phyloP scores from a whole-genome alignment of 2,329 filamentous ascomycete species.

The Lomentospora prolificans region DNA sequence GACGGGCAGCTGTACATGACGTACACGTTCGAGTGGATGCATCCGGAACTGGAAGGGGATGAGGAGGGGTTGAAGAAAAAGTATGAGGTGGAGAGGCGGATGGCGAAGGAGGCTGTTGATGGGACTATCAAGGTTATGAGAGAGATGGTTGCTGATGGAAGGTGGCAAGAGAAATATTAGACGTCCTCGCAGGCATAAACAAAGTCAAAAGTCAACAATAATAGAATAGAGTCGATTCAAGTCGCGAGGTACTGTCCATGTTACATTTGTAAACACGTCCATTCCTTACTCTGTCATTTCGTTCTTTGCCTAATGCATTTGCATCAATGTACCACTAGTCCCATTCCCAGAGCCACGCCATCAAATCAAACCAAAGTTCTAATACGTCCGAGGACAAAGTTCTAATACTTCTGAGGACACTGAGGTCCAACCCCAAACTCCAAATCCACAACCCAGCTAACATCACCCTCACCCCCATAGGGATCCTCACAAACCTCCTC shows the following conservation, averaged over 20 bases:
- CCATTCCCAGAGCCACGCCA: too few species aligned
- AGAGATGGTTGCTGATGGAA: slow-evolving; percentile 5
- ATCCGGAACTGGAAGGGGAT: slow-evolving; percentile 16
- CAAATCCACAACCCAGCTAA: neutral
- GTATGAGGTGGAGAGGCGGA: slow-evolving; percentile 13
- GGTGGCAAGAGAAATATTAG: neutral
- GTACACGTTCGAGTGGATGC: slow-evolving; percentile 26
- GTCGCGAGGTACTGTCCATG: too few species aligned
- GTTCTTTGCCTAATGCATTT: too few species aligned
- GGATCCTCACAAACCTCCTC: neutral
- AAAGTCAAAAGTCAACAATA: too few species aligned
- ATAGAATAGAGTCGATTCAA: too few species aligned
- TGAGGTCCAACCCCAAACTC: neutral
- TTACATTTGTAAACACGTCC: too few species aligned
- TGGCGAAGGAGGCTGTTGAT: slow-evolving; percentile 13
- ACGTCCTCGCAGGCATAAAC: neutral
- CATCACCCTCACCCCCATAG: slow-evolving; percentile 1
- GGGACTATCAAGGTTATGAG: slow-evolving; percentile 13
- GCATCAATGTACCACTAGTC: too few species aligned
- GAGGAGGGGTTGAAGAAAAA: slow-evolving; percentile 15
- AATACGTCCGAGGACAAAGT: too few species aligned
- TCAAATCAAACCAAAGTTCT: too few species aligned
- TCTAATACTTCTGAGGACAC: neutral
- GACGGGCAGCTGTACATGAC: slow-evolving; percentile 22
- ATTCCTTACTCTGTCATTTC: too few species aligned